Evolutionary conservation across 2,329 filamentous ascomycete species (phyloP).

Genomic region (Penicillium sp.): DNA sequence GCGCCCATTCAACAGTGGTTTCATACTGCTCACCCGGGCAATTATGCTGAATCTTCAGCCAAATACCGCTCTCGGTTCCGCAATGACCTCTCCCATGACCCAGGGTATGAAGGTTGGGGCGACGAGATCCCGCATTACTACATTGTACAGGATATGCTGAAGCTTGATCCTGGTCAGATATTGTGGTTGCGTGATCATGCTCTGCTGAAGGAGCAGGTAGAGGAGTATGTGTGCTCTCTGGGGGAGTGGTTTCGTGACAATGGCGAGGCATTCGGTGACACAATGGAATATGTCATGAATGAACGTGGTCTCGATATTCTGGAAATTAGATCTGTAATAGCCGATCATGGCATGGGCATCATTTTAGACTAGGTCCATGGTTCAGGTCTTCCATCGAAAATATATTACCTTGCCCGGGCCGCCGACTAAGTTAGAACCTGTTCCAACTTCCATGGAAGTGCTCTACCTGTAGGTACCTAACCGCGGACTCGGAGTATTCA

Average conservation of each 20-base stretch:
- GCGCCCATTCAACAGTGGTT: constrained; percentile 20
- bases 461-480: no score
- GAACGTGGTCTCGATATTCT: constrained; percentile 53
- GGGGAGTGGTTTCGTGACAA: constrained; percentile 63
- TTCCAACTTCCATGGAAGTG: no score
- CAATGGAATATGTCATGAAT: constrained; percentile 54
- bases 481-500: no score
- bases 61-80: constrained; percentile 48
- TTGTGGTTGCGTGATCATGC: constrained; percentile 56
- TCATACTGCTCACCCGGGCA: constrained; percentile 23
- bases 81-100: constrained; percentile 49
- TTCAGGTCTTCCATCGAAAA: no score
- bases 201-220: constrained; percentile 55
- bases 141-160: constrained; percentile 62
- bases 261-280: constrained; percentile 60
- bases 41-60: constrained; percentile 24
- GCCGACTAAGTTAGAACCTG: no score
- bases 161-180: constrained; percentile 59
- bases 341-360: constrained; percentile 33
- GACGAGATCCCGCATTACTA: constrained; percentile 63
- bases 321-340: constrained; percentile 36
- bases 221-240: constrained; percentile 49
- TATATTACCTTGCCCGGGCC: no score
- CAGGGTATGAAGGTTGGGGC: constrained; percentile 60
- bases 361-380: constrained; percentile 25